phyloP scores from a whole-genome alignment of 2,329 filamentous ascomycete genomes.

The Sodiomyces alkalinus region DNA sequence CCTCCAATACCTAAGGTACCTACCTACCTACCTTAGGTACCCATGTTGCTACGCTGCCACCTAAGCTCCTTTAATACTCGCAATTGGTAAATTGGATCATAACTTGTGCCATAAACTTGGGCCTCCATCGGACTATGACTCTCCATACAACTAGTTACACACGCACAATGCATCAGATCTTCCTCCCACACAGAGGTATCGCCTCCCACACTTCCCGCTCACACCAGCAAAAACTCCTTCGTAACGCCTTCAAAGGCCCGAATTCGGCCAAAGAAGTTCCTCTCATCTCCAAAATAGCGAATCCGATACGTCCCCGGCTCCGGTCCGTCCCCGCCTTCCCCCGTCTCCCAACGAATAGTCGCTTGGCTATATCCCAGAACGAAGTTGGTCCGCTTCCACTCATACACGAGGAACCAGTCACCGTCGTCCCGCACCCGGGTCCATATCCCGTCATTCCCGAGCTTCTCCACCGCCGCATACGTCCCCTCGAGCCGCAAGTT shows the following conservation, averaged over 20 bases:
- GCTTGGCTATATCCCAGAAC: conserved; percentile 65
- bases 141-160: too few relatives aligned
- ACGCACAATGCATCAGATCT: too few relatives aligned
- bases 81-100: too few relatives aligned
- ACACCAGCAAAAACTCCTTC: conserved; percentile 29
- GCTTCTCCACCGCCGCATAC: conserved; percentile 60
- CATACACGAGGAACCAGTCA: conserved; percentile 73
- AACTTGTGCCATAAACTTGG: too few relatives aligned
- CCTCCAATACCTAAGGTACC: too few relatives aligned
- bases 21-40: too few relatives aligned
- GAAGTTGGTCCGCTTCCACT: conserved; percentile 60
- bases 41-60: too few relatives aligned
- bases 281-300: conserved; percentile 74
- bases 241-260: conserved; percentile 56
- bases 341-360: conserved; percentile 66
- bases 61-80: too few relatives aligned
- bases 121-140: too few relatives aligned
- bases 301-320: conserved; percentile 58
- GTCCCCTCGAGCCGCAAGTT: conserved; percentile 67
- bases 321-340: conserved; percentile 23
- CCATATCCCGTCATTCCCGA: conserved; percentile 40
- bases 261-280: conserved; percentile 45
- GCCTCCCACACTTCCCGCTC: too few relatives aligned
- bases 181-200: too few relatives aligned
- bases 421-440: conserved; percentile 50